A percentile compares a stretch with the other conserved stretches of the same genome.
phyloP scores from a whole-genome alignment of 352 stramenopile genomes.

The Globisporangium cystogenes region DNA sequence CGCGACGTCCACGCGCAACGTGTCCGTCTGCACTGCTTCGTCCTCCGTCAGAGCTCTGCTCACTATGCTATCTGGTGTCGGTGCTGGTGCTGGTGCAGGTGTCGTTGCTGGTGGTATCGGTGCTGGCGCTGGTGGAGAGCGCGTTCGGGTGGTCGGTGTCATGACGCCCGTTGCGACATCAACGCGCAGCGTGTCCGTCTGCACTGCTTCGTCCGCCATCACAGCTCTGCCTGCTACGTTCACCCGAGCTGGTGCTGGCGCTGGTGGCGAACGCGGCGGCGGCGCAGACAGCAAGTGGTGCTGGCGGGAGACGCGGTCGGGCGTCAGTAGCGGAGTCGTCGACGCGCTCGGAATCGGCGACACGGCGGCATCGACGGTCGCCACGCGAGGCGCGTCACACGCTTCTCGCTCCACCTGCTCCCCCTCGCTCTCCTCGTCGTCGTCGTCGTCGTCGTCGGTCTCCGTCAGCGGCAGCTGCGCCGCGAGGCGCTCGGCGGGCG shows the following conservation, averaged over 20 bases:
- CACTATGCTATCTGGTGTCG: not conserved
- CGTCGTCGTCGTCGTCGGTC: not conserved
- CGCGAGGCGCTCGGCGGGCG: slow-evolving; percentile 35
- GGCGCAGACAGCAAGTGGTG: not conserved
- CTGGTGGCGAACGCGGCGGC: not conserved
- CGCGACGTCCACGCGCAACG: slow-evolving; percentile 4
- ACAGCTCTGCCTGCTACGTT: no score
- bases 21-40: no score
- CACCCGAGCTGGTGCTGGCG: not conserved
- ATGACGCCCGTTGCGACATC: slow-evolving; percentile 5
- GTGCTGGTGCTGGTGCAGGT: not conserved
- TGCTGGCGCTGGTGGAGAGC: not conserved
- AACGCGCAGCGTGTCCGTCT: not conserved
- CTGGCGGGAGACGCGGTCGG: slow-evolving; percentile 3
- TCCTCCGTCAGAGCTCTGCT: no score
- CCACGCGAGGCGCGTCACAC: not conserved
- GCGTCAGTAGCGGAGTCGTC: slow-evolving; percentile 5
- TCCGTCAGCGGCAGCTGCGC: not conserved
- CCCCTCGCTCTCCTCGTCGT: not conserved
- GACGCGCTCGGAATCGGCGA: slow-evolving; percentile 7
- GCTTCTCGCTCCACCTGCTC: no score
- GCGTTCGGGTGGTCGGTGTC: slow-evolving; percentile 1
- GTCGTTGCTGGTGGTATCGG: no score
- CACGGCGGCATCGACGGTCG: slow-evolving; percentile 2
- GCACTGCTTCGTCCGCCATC: not conserved